These are phyloP conservation scores for Geotrichum histeridarum DNA, from an alignment of 1,139 yeast genomes.

Conservation along the genomic window DNA sequence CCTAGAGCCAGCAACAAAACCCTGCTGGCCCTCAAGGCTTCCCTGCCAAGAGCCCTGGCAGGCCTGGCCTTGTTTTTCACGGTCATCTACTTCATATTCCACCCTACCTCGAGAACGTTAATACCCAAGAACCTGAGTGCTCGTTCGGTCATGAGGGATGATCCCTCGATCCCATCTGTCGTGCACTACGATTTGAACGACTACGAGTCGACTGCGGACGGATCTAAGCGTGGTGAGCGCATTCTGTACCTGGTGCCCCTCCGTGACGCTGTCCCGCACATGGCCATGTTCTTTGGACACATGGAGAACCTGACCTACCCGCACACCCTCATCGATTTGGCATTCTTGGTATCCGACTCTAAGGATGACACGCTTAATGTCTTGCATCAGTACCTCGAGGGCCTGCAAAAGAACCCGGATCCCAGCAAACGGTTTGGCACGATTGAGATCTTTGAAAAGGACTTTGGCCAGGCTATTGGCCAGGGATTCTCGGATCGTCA, in stretches of 20 bases:
- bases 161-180: constrained; percentile 38
- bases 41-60: constrained; percentile 5
- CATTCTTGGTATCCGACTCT: constrained; percentile 62
- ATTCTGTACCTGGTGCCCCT: constrained; percentile 62
- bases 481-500: constrained; percentile 81
- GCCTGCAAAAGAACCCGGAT: constrained; percentile 50
- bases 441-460: constrained; percentile 56
- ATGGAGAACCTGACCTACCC: constrained; percentile 59
- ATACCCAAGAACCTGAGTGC: constrained; percentile 7
- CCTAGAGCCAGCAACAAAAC: constrained; percentile 7
- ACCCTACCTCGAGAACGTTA: constrained; percentile 3
- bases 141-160: constrained; percentile 25
- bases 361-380: constrained; percentile 60
- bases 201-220: constrained; percentile 50
- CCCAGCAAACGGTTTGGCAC: constrained; percentile 56
- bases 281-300: constrained; percentile 62
- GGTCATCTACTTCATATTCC: constrained; percentile 7
- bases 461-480: constrained; percentile 66
- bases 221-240: constrained; percentile 56
- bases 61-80: neutral
- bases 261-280: constrained; percentile 63
- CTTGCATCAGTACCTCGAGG: constrained; percentile 43
- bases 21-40: neutral
- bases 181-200: constrained; percentile 52
- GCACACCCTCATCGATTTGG: constrained; percentile 58